A percentile compares a stretch with the other conserved stretches of the same genome.
Conservation (phyloP, 371 early-diverging fungal species). For the Mucor ambiguus region DNA sequence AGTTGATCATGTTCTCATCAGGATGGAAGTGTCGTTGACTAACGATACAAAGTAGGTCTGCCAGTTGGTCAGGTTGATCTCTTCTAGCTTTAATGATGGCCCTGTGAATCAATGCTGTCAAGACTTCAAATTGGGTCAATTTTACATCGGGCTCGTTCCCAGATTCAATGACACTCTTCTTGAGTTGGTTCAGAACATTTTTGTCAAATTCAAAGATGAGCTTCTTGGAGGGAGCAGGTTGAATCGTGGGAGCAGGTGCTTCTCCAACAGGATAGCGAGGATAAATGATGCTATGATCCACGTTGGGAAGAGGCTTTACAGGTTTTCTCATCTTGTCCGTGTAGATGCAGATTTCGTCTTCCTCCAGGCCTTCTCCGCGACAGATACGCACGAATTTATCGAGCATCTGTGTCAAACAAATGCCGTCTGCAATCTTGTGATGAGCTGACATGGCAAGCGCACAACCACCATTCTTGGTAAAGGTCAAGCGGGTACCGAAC, state of each 20-base stretch:
- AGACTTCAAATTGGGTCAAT: conserved; percentile 8
- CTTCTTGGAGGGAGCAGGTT: conserved; percentile 12
- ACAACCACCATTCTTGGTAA: conserved; percentile 11
- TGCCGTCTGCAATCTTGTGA: conserved; percentile 23
- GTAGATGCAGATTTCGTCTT: neutral
- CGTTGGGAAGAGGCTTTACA: neutral
- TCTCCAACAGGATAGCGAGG: conserved; percentile 2
- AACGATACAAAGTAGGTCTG: conserved; percentile 15
- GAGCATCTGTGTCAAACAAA: neutral
- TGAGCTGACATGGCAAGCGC: conserved; percentile 4
- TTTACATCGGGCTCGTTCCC: neutral
- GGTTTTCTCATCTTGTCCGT: conserved; percentile 11
- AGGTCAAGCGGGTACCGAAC: conserved; percentile 7
- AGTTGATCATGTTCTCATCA: conserved; percentile 20
- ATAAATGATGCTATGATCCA: conserved; percentile 14
- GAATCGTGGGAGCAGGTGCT: conserved; percentile 3
- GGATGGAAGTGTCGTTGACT: conserved; percentile 14
- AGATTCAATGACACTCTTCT: neutral
- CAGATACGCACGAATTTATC: neutral
- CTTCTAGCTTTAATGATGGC: conserved; percentile 14
- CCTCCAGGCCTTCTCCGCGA: neutral
- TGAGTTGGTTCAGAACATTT: neutral
- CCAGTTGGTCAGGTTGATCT: neutral
- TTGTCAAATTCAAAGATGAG: conserved; percentile 11
- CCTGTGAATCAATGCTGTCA: conserved; percentile 13